phyloP scores from a whole-genome alignment of 2,329 filamentous ascomycete genomes.

The Rhynchosporium graminicola region DNA sequence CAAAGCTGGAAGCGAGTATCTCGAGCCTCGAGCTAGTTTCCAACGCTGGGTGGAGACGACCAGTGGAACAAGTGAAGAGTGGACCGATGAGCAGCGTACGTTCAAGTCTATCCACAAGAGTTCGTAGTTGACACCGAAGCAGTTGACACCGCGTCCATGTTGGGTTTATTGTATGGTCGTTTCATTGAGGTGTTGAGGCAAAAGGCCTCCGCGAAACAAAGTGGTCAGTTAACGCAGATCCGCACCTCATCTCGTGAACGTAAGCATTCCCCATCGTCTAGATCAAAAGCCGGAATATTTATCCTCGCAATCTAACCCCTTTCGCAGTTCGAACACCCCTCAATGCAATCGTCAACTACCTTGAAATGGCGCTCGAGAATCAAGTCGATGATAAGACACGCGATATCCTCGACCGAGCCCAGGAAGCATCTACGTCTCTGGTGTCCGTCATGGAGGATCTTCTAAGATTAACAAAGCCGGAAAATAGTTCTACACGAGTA shows the following conservation, averaged over 20 bases:
- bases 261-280: background rate
- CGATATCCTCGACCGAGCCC: conserved; percentile 28
- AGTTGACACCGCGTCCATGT: conserved; percentile 32
- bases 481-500: conserved; percentile 21
- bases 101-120: background rate
- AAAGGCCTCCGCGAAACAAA: conserved; percentile 28
- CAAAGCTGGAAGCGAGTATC: conserved; percentile 27
- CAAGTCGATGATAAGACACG: conserved; percentile 28
- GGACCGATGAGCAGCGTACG: conserved; percentile 31
- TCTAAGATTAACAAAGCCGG: conserved; percentile 30
- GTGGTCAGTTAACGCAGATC: conserved; percentile 29
- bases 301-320: background rate
- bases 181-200: conserved; percentile 35
- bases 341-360: conserved; percentile 32
- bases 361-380: conserved; percentile 33
- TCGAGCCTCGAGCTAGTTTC: conserved; percentile 33
- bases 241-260: conserved; percentile 31
- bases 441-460: conserved; percentile 32
- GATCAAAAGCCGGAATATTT: too few relatives aligned
- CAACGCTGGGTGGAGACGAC: conserved; percentile 31
- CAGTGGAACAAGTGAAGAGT: conserved; percentile 28
- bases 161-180: conserved; percentile 32
- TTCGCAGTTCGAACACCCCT: conserved; percentile 29
- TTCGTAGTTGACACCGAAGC: background rate
- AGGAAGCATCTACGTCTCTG: conserved; percentile 30